Percentiles rank a stretch among this genome's conserved stretches.
Evolutionary conservation across 2,329 filamentous ascomycete genomes (phyloP).

Genomic region (Talaromyces sp.): DNA sequence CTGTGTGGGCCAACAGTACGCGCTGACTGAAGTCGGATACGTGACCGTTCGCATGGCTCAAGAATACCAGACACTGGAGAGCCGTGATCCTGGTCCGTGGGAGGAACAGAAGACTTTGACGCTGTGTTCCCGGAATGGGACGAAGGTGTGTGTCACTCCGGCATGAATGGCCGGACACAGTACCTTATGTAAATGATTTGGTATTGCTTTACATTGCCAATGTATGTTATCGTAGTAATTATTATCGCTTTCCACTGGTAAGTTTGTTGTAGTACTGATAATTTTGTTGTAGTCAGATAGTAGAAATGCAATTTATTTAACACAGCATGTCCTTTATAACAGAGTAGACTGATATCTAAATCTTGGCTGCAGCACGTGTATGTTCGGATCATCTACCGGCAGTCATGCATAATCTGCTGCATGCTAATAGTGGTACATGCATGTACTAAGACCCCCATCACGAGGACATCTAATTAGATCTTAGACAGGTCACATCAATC

Average conservation of each 20-base stretch:
- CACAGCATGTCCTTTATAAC: neutral
- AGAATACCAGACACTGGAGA: slow-evolving; percentile 48
- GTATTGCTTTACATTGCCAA: too few relatives aligned
- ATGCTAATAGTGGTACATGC: neutral
- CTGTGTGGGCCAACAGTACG: neutral
- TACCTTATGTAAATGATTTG: neutral
- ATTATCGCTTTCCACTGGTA: neutral
- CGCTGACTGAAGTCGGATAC: slow-evolving; percentile 6
- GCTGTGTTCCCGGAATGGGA: neutral
- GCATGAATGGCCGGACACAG: neutral
- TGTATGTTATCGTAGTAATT: neutral
- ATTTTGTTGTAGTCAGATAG: neutral
- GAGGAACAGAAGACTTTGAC: slow-evolving; percentile 1
- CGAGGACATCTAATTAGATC: too few relatives aligned
- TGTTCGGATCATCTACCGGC: neutral
- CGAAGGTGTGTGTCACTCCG: neutral
- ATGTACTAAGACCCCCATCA: neutral
- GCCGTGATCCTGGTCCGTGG: slow-evolving; percentile 9
- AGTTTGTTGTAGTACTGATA: neutral
- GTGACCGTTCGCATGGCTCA: slow-evolving; percentile 36
- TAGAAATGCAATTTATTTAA: neutral
- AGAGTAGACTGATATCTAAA: neutral
- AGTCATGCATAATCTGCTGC: neutral
- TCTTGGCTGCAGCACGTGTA: neutral
- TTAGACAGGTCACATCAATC: too few relatives aligned